phyloP scores from a whole-genome alignment of 2,329 filamentous ascomycete species.

The Delphinella strobiligena region DNA sequence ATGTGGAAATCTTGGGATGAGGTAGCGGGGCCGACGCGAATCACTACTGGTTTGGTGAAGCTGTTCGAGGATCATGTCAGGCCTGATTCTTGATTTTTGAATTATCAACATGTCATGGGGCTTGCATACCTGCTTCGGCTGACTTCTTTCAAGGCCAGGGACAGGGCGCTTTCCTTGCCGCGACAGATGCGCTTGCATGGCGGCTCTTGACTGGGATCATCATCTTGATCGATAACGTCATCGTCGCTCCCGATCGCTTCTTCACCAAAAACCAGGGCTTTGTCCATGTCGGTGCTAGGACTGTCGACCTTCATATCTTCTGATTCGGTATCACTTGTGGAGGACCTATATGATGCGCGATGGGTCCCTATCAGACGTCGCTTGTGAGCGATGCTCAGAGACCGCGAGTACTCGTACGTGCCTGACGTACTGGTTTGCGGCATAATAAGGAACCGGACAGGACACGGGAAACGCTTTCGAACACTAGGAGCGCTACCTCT shows the following conservation, averaged over 20 bases:
- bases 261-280: conserved; percentile 1
- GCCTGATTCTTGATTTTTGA: too few relatives aligned
- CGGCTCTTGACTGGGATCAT: not conserved
- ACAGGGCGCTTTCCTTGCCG: conserved; percentile 6
- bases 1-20: conserved; percentile 7
- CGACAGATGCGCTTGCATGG: conserved; percentile 8
- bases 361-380: not conserved
- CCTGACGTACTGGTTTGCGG: not conserved
- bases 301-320: conserved; percentile 4
- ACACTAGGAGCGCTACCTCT: too few relatives aligned
- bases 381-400: not conserved
- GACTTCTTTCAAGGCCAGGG: conserved; percentile 4
- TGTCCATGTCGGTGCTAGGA: conserved; percentile 5
- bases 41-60: conserved; percentile 5
- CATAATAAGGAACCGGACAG: not conserved
- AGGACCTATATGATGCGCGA: not conserved
- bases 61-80: too few relatives aligned
- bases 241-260: conserved; percentile 3
- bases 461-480: too few relatives aligned
- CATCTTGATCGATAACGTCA: conserved; percentile 1
- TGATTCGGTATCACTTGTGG: not conserved
- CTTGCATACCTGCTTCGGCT: conserved; percentile 5
- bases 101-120: too few relatives aligned
- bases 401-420: not conserved
- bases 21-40: conserved; percentile 5